A percentile compares a stretch with the other conserved stretches of the same genome.
phyloP scores from a whole-genome alignment of 495 filamentous ascomycete species.

The Hypoxylon lienhwacheense region DNA sequence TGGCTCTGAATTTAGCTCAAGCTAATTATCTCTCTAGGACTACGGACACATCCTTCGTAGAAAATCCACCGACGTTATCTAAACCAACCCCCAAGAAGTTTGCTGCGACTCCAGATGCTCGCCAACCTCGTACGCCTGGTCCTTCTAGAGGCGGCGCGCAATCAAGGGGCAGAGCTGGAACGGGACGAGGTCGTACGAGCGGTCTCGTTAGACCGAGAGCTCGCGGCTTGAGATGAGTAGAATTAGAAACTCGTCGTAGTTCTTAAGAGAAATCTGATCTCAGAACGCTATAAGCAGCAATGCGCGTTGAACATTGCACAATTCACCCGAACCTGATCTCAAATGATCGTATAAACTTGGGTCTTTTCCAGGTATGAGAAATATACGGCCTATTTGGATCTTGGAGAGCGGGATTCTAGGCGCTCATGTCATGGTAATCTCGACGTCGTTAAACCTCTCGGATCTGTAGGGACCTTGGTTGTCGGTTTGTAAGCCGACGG shows the following conservation, averaged over 20 bases:
- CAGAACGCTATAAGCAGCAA: not conserved
- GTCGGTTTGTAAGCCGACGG: slow-evolving; percentile 68
- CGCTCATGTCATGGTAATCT: slow-evolving; percentile 37
- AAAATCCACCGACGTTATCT: slow-evolving; percentile 75
- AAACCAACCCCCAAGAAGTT: slow-evolving; percentile 67
- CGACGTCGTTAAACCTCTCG: slow-evolving; percentile 17
- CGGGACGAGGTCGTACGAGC: slow-evolving; percentile 36
- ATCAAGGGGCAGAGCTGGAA: slow-evolving; percentile 30
- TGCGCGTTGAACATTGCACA: not conserved
- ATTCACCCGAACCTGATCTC: not conserved
- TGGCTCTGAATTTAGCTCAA: not conserved
- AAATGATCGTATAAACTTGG: not conserved
- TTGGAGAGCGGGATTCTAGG: not conserved
- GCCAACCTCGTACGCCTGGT: slow-evolving; percentile 47
- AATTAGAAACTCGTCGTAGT: not conserved
- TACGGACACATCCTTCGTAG: slow-evolving; percentile 91
- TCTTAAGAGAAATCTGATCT: not conserved
- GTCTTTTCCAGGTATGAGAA: not conserved
- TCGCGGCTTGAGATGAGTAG: slow-evolving; percentile 38
- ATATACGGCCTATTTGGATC: not conserved
- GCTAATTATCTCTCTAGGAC: slow-evolving; percentile 62
- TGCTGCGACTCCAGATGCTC: slow-evolving; percentile 54
- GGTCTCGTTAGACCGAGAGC: slow-evolving; percentile 36
- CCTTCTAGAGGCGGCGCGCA: slow-evolving; percentile 46
- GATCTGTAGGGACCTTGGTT: slow-evolving; percentile 46